These are phyloP conservation scores for Neurospora sp. DNA, from an alignment of 495 filamentous ascomycete genomes.

Conservation along the genomic window DNA sequence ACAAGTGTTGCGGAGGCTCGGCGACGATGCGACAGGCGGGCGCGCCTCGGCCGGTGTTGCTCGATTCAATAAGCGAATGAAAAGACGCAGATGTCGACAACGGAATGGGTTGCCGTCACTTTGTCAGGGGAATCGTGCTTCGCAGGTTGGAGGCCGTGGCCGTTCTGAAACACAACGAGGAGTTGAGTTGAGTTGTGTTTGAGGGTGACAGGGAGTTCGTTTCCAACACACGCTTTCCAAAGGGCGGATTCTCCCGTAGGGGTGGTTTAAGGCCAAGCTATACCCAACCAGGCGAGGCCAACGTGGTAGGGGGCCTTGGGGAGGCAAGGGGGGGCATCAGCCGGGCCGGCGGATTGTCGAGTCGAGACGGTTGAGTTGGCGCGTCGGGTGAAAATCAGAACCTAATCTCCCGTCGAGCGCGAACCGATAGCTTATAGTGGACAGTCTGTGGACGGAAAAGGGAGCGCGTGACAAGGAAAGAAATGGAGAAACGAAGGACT, in stretches of 20 bases:
- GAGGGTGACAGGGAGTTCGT: constrained; percentile 22
- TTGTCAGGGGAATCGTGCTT: constrained; percentile 15
- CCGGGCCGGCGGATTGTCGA: neutral
- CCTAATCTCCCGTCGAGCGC: neutral
- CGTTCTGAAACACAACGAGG: constrained; percentile 36
- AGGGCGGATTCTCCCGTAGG: neutral
- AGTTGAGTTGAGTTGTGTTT: constrained; percentile 28
- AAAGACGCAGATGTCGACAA: constrained; percentile 10
- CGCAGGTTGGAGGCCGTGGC: constrained; percentile 22
- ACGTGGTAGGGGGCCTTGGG: neutral
- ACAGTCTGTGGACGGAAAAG: neutral
- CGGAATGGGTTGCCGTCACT: constrained; percentile 5
- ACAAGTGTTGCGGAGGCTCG: neutral
- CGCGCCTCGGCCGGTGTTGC: neutral
- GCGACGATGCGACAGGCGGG: neutral
- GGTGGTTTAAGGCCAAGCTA: neutral
- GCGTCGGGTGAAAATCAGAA: neutral
- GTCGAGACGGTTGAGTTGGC: neutral
- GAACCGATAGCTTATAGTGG: neutral
- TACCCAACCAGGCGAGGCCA: neutral
- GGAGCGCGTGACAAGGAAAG: neutral
- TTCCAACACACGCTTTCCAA: constrained; percentile 4
- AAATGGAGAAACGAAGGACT: neutral
- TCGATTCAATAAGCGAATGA: neutral
- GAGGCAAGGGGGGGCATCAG: constrained; percentile 5